Conservation (phyloP, 208 protist species). For the Perkinsela sp. region DNA sequence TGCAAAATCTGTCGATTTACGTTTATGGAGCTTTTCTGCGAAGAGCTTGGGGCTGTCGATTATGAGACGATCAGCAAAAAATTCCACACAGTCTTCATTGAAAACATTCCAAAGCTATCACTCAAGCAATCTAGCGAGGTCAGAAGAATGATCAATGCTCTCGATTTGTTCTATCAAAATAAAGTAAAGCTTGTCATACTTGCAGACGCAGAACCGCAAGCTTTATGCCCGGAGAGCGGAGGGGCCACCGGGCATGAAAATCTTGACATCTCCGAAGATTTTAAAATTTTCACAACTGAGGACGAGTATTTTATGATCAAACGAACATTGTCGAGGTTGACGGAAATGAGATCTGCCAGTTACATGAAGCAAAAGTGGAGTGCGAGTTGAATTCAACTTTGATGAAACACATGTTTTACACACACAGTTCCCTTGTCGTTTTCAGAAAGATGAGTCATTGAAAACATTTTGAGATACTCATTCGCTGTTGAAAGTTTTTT, state of each 20-base stretch:
- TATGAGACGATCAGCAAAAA: slow-evolving; percentile 44
- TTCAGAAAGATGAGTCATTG: too few relatives aligned
- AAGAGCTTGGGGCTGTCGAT: slow-evolving; percentile 30
- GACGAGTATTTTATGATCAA: slow-evolving; percentile 54
- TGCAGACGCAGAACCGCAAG: slow-evolving; percentile 16
- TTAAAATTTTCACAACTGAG: slow-evolving; percentile 26
- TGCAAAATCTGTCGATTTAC: slow-evolving; percentile 40
- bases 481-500: too few relatives aligned
- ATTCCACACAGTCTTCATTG: slow-evolving; percentile 59
- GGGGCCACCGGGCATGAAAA: background rate
- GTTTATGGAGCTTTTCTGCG: slow-evolving; percentile 40
- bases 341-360: slow-evolving; percentile 54
- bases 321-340: slow-evolving; percentile 36
- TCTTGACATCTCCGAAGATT: slow-evolving; percentile 11
- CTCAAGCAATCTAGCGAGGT: slow-evolving; percentile 40
- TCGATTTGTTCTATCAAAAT: slow-evolving; percentile 53
- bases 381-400: too few relatives aligned
- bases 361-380: slow-evolving; percentile 13
- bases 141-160: slow-evolving; percentile 47
- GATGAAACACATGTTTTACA: too few relatives aligned
- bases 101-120: slow-evolving; percentile 33
- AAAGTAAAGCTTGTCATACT: slow-evolving; percentile 42
- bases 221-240: slow-evolving; percentile 14
- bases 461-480: too few relatives aligned
- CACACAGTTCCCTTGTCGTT: too few relatives aligned